phyloP scores from a whole-genome alignment of 371 early-diverging fungal genomes.

The Funneliformis caledonium region DNA sequence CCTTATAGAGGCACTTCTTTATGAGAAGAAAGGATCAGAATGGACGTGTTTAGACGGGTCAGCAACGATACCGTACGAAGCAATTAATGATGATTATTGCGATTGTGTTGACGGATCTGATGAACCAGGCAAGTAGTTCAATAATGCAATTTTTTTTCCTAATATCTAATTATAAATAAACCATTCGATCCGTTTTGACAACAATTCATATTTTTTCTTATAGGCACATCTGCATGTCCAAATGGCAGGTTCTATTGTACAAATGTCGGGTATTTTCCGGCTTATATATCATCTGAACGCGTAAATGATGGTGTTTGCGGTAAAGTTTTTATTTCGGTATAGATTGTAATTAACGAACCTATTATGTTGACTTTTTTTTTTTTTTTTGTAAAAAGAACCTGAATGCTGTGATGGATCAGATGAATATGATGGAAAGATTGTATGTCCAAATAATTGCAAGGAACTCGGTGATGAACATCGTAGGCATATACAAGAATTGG shows the following conservation, averaged over 20 bases:
- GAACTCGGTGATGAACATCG: conserved; percentile 53
- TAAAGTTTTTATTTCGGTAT: conserved; percentile 42
- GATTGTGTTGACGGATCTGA: conserved; percentile 95
- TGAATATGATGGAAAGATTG: conserved; percentile 63
- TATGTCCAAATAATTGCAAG: conserved; percentile 78
- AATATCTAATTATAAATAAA: neutral
- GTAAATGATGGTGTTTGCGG: conserved; percentile 96
- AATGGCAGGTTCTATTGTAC: conserved; percentile 79
- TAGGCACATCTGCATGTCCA: conserved; percentile 90
- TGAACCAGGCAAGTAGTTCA: conserved; percentile 76
- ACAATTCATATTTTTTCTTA: neutral
- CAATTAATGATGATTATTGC: conserved; percentile 95
- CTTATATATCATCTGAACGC: conserved; percentile 67
- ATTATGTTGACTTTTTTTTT: neutral
- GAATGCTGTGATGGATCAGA: conserved; percentile 96
- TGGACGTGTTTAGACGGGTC: conserved; percentile 84
- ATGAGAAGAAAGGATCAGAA: conserved; percentile 49
- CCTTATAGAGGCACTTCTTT: conserved; percentile 49
- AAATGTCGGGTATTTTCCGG: conserved; percentile 79
- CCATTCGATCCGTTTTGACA: neutral
- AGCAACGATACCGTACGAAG: conserved; percentile 62
- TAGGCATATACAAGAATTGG: neutral
- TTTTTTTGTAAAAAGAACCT: conserved; percentile 56
- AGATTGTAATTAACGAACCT: neutral
- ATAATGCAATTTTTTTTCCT: neutral